Evolutionary conservation across 2,329 filamentous ascomycete species (phyloP).

Genomic region (Cercospora brassicicola): DNA sequence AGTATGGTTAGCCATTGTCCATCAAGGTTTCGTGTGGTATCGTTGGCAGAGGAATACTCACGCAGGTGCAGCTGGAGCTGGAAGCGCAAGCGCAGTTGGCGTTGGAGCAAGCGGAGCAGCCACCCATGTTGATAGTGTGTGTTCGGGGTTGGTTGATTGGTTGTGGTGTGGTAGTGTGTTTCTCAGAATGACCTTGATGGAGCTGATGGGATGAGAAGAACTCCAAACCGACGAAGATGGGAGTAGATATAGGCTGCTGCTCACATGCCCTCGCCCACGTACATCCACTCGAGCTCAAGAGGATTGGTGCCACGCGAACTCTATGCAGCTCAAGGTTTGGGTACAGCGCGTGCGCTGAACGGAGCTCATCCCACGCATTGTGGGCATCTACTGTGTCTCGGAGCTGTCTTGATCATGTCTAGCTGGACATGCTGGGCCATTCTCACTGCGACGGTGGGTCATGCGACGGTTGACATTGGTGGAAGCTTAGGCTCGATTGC

Average conservation of each 20-base stretch:
- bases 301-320: conserved; percentile 26
- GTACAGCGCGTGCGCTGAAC: conserved; percentile 18
- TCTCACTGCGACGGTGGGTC: conserved; percentile 8
- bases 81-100: conserved; percentile 32
- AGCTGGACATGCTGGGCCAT: not conserved
- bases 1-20: not conserved
- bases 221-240: conserved; percentile 20
- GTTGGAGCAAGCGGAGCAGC: conserved; percentile 37
- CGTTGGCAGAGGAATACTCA: conserved; percentile 20
- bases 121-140: conserved; percentile 35
- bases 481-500: conserved; percentile 12
- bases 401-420: conserved; percentile 6
- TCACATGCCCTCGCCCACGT: conserved; percentile 7
- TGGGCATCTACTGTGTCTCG: conserved; percentile 18
- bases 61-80: conserved; percentile 37
- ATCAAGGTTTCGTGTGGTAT: not conserved
- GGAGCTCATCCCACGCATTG: conserved; percentile 28
- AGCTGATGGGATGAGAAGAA: conserved; percentile 18
- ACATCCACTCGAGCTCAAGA: conserved; percentile 17
- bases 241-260: conserved; percentile 25
- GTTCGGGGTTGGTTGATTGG: conserved; percentile 21
- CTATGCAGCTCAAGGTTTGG: conserved; percentile 26
- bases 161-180: conserved; percentile 23
- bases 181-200: conserved; percentile 27
- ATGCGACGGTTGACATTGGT: conserved; percentile 13